These are phyloP conservation scores for Phialemonium atrogriseum DNA, from an alignment of 2,329 filamentous ascomycete species.

Conservation along the genomic window DNA sequence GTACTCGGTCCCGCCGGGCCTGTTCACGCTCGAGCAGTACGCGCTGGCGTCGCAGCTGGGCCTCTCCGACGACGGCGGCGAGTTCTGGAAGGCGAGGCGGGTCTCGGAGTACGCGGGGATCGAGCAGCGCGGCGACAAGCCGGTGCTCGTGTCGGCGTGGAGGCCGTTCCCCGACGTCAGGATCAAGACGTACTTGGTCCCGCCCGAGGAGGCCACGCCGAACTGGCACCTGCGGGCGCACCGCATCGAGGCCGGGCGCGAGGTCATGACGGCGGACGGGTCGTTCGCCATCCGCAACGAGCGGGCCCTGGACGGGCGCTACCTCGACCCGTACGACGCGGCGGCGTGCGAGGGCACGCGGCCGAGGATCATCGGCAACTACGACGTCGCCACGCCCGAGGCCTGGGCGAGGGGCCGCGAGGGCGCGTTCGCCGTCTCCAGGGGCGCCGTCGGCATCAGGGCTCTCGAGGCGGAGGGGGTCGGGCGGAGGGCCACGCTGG, in stretches of 20 bases:
- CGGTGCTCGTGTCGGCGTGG: slow-evolving; percentile 63
- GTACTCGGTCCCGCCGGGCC: slow-evolving; percentile 69
- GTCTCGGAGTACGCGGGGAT: slow-evolving; percentile 57
- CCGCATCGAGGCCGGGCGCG: slow-evolving; percentile 48
- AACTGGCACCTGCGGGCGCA: slow-evolving; percentile 67
- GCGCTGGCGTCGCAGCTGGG: slow-evolving; percentile 69
- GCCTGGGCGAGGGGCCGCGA: slow-evolving; percentile 40
- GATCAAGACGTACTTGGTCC: slow-evolving; percentile 57
- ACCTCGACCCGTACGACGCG: slow-evolving; percentile 40
- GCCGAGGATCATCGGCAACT: slow-evolving; percentile 51
- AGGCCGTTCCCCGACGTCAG: slow-evolving; percentile 61
- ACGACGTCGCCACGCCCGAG: slow-evolving; percentile 46
- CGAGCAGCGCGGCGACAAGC: slow-evolving; percentile 42
- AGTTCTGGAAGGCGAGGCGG: slow-evolving; percentile 71
- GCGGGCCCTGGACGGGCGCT: slow-evolving; percentile 36
- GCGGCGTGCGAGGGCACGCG: slow-evolving; percentile 39
- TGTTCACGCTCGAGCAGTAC: slow-evolving; percentile 69
- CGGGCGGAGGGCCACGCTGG: slow-evolving; percentile 50
- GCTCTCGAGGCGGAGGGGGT: slow-evolving; percentile 40
- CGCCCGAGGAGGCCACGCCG: slow-evolving; percentile 46
- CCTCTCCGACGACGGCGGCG: slow-evolving; percentile 67
- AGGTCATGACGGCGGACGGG: slow-evolving; percentile 65
- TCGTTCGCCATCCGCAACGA: slow-evolving; percentile 61
- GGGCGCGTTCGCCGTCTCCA: slow-evolving; percentile 49
- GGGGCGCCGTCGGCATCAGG: slow-evolving; percentile 49